These are phyloP conservation scores for Seminavis robusta DNA, from an alignment of 108 stramenopile species.

Conservation along the genomic window DNA sequence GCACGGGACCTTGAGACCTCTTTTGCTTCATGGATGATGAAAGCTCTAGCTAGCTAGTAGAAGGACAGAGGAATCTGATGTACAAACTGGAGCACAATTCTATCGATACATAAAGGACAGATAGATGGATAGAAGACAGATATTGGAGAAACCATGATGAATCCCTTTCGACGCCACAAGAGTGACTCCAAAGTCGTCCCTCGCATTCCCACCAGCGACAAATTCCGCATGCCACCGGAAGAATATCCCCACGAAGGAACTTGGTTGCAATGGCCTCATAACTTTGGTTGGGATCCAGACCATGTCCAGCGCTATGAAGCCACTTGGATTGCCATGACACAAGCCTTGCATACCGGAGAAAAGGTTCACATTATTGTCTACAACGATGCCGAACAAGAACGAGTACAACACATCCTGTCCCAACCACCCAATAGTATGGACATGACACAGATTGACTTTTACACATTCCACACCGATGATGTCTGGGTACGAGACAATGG, in stretches of 20 bases:
- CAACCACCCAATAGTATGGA: background rate
- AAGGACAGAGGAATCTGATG: too few relatives aligned
- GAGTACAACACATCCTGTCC: conserved; percentile 9
- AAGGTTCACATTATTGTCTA: conserved; percentile 39
- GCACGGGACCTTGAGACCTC: too few relatives aligned
- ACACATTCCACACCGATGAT: conserved; percentile 23
- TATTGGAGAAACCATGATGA: too few relatives aligned
- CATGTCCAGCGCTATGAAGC: conserved; percentile 30
- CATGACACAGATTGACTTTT: conserved; percentile 28
- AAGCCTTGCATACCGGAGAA: conserved; percentile 31
- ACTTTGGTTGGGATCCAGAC: conserved; percentile 19
- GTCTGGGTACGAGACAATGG: conserved; percentile 61
- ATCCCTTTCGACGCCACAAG: too few relatives aligned
- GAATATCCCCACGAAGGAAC: conserved; percentile 40
- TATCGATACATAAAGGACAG: too few relatives aligned
- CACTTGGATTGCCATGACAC: conserved; percentile 34
- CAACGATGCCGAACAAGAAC: conserved; percentile 9
- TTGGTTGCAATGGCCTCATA: conserved; percentile 50
- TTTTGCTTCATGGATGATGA: too few relatives aligned
- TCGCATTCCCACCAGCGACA: too few relatives aligned
- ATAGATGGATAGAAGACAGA: too few relatives aligned
- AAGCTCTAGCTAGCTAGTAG: too few relatives aligned
- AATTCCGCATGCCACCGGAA: conserved; percentile 39
- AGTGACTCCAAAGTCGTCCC: too few relatives aligned
- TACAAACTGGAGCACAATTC: too few relatives aligned